A percentile compares a stretch with the other conserved stretches of the same genome.
Conservation (phyloP, 2,329 filamentous ascomycete species). For the Dendryphion nanum region DNA sequence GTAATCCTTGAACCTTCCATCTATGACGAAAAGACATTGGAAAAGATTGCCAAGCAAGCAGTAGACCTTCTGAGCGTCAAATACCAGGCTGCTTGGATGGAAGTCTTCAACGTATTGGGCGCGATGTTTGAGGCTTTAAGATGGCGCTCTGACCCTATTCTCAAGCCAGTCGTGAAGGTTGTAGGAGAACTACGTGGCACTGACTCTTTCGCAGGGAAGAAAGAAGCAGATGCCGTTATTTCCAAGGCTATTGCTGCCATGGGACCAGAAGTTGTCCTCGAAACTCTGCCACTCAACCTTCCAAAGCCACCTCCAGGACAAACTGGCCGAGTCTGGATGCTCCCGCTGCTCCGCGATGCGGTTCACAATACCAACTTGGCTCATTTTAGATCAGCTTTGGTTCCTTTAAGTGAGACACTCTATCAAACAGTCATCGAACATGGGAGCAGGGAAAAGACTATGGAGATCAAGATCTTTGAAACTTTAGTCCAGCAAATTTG, state of each 20-base stretch:
- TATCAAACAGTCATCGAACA: conserved; percentile 87
- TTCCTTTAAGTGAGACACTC: conserved; percentile 85
- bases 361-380: conserved; percentile 83
- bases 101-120: conserved; percentile 85
- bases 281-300: conserved; percentile 83
- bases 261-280: conserved; percentile 81
- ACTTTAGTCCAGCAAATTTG: conserved; percentile 94
- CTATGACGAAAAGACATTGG: conserved; percentile 86
- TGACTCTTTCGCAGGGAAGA: conserved; percentile 87
- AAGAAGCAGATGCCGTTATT: conserved; percentile 88
- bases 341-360: conserved; percentile 85
- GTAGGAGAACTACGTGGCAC: conserved; percentile 86
- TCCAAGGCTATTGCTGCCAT: conserved; percentile 85
- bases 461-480: conserved; percentile 97
- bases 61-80: conserved; percentile 80
- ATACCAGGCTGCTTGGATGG: conserved; percentile 91
- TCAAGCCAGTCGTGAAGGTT: conserved; percentile 71
- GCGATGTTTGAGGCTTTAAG: conserved; percentile 84
- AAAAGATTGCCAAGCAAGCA: conserved; percentile 73
- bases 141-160: conserved; percentile 79
- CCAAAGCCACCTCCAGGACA: conserved; percentile 72
- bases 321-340: conserved; percentile 87
- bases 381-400: conserved; percentile 83
- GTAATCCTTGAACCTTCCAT: conserved; percentile 86
- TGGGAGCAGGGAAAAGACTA: conserved; percentile 79